These are phyloP conservation scores for Viola odorata DNA, from an alignment of 345 rosid species.

Conservation along the genomic window DNA sequence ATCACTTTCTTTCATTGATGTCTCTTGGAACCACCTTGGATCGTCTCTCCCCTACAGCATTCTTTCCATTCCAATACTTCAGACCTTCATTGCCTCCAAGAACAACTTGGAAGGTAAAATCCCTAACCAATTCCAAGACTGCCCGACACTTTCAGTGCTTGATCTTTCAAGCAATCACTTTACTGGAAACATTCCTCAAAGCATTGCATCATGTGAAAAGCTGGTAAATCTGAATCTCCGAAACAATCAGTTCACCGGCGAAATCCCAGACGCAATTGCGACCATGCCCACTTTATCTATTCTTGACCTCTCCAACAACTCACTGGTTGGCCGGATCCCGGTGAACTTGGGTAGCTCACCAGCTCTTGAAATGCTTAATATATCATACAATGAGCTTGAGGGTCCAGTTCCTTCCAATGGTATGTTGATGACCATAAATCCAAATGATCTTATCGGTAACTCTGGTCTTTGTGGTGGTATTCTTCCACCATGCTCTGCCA, in stretches of 20 bases:
- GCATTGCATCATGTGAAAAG: conserved; percentile 81
- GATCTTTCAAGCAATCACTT: conserved; percentile 77
- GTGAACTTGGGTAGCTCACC: conserved; percentile 72
- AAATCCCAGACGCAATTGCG: conserved; percentile 59
- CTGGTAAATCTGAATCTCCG: conserved; percentile 63
- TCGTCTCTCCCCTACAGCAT: conserved; percentile 66
- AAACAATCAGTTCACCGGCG: conserved; percentile 58
- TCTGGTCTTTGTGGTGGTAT: conserved; percentile 71
- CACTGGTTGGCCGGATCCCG: conserved; percentile 67
- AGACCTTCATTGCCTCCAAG: conserved; percentile 65
- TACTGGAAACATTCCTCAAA: conserved; percentile 67
- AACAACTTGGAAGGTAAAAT: conserved; percentile 59
- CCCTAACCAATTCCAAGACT: conserved; percentile 71
- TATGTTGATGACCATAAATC: conserved; percentile 66
- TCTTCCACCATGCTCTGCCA: conserved; percentile 60
- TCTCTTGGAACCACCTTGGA: conserved; percentile 57
- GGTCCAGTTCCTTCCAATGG: conserved; percentile 84
- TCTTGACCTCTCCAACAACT: conserved; percentile 80
- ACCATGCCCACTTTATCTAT: conserved; percentile 80
- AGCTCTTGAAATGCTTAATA: conserved; percentile 68
- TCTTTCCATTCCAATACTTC: conserved; percentile 62
- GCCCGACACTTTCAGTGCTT: conserved; percentile 64
- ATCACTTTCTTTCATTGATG: conserved; percentile 77
- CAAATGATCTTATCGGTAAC: conserved; percentile 65
- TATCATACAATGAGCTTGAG: conserved; percentile 72